These are phyloP conservation scores for Peribolospora kevripleyi DNA, from an alignment of 768 basidiomycete species.

Conservation along the genomic window DNA sequence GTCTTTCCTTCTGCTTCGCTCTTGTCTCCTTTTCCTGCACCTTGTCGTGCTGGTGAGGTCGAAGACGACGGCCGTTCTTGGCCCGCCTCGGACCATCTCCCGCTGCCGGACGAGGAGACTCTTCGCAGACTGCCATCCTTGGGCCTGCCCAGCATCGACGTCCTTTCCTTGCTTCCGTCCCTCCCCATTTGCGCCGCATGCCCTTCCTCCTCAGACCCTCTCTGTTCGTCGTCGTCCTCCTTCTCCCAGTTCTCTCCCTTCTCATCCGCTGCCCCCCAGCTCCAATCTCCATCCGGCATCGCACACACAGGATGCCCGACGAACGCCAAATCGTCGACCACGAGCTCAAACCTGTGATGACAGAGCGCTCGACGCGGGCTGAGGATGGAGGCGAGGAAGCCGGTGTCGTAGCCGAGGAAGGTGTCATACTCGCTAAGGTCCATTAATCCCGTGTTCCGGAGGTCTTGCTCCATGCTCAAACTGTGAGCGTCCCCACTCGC, in stretches of 20 bases:
- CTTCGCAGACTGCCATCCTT: neutral
- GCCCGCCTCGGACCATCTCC: neutral
- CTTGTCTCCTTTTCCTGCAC: neutral
- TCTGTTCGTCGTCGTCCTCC: conserved; percentile 6
- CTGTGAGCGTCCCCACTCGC: no score
- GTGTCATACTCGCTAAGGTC: conserved; percentile 37
- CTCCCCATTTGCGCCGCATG: neutral
- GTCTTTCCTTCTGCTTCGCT: conserved; percentile 2
- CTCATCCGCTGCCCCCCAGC: conserved; percentile 21
- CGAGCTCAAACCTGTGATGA: conserved; percentile 79
- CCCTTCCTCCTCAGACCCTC: conserved; percentile 6
- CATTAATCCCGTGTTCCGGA: neutral
- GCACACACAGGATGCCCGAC: conserved; percentile 82
- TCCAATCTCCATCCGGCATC: conserved; percentile 48
- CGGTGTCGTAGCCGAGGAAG: conserved; percentile 54
- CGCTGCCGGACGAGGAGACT: neutral
- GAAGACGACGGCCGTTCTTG: neutral
- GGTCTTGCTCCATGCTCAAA: neutral
- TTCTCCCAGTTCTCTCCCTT: conserved; percentile 1
- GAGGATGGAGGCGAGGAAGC: conserved; percentile 56
- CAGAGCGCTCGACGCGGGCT: conserved; percentile 55
- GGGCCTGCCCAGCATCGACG: conserved; percentile 1
- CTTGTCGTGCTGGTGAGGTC: neutral
- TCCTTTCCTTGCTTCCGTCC: neutral
- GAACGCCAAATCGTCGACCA: conserved; percentile 76